Evolutionary conservation across 177 flowering plant species (phyloP), one percentile per base, ranked within the genome.

Genomic region (Vitis hybrid): DNA sequence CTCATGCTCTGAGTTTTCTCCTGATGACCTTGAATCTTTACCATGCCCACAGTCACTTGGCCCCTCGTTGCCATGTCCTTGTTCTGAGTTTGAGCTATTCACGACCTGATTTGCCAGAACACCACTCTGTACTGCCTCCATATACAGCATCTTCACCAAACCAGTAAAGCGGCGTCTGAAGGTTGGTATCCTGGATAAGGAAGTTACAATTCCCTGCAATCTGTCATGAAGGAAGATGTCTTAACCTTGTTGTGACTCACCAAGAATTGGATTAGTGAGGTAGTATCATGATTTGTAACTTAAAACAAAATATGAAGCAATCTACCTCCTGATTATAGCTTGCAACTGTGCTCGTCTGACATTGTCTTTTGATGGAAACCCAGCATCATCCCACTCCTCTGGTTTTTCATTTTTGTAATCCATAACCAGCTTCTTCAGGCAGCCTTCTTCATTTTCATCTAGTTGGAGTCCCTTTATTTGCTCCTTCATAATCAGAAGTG

Each of bases 331-430:
- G 52, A 91, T 72, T 30, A 91, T 81, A 24, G 95, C 93, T 79
- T 94, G 98, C 77, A 92, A 60, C 73, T 91, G 97, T 11, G 97
- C 97, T 77, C 80, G 86, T 75, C 88, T 83, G 71, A 92, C 86
- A 18, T 32, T 68, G 62, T 90, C 91, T n/a, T 59, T 70, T 18
- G 94, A 88, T 13, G 94, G 88, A 79, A 90, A 91, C 66, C 82
- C 85, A 4, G 79, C 65, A 11, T 76, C 75, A 71, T 86, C 78
- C 99, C 97, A 91, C 5, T 90, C 93, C 72, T 90, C 93, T 6
- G 97, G 89, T 48, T 60, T 82, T n/a, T 90, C 86, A 70, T 87
- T 86, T 62, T 82, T 79, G 83, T 64, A 66, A 11, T 16, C 52
- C 84, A 90, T 83, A 11, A 89, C 73, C 55, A 93, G 73, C 67